Conservation (phyloP, 208 protist genomes). For the Trypanosoma theileri region DNA sequence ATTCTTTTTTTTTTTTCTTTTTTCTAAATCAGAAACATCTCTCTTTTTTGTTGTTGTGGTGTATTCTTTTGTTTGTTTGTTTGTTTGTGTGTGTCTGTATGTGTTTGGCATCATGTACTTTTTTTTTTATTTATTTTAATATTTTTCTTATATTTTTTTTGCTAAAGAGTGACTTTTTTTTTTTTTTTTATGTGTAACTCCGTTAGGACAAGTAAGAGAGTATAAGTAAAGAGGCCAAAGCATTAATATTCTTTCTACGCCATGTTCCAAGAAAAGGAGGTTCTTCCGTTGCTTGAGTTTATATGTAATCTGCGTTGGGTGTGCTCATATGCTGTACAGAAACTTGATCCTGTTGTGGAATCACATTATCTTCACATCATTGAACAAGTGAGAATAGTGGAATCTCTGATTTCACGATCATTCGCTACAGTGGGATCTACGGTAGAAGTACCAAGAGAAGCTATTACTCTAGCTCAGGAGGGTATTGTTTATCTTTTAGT, state of each 20-base stretch:
- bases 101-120: too few relatives aligned
- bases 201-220: too few relatives aligned
- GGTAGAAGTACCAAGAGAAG: conserved; percentile 40
- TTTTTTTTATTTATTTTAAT: conserved; percentile 12
- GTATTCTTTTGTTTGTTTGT: neutral
- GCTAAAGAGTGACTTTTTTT: neutral
- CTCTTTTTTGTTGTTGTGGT: too few relatives aligned
- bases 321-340: conserved; percentile 38
- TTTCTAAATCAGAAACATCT: too few relatives aligned
- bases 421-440: conserved; percentile 35
- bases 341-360: conserved; percentile 49
- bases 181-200: too few relatives aligned
- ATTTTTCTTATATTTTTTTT: neutral
- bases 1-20: too few relatives aligned
- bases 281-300: conserved; percentile 64
- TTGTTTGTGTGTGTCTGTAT: neutral
- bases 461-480: conserved; percentile 45
- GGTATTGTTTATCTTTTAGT: conserved; percentile 67
- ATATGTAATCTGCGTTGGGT: conserved; percentile 72
- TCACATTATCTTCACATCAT: conserved; percentile 38
- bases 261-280: conserved; percentile 1
- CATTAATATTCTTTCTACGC: neutral
- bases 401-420: conserved; percentile 20
- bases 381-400: conserved; percentile 16
- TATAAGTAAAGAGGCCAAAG: neutral